phyloP scores from a whole-genome alignment of 768 basidiomycete species.

The Panaeolus cyanescens region DNA sequence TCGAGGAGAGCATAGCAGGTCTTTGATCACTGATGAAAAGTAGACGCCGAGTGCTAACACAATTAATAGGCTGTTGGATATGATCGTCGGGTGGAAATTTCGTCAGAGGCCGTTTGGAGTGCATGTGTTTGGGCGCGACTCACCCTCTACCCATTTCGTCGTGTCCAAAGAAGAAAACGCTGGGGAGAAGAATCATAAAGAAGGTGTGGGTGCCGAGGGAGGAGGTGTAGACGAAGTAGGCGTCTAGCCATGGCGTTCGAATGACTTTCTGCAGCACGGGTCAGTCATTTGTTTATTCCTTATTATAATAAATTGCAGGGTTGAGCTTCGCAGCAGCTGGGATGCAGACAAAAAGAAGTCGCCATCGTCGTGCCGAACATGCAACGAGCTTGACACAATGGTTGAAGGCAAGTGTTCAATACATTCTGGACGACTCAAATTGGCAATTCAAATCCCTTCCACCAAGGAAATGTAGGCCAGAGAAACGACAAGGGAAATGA shows the following conservation, averaged over 20 bases:
- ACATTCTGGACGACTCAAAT: too few relatives aligned
- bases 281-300: slow-evolving; percentile 2
- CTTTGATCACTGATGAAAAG: slow-evolving; percentile 84
- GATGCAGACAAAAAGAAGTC: too few relatives aligned
- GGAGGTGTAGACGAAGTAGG: slow-evolving; percentile 83
- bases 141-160: slow-evolving; percentile 73
- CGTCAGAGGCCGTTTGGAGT: background rate
- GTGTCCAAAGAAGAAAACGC: slow-evolving; percentile 88
- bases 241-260: slow-evolving; percentile 69
- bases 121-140: slow-evolving; percentile 21
- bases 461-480: background rate
- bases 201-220: slow-evolving; percentile 86
- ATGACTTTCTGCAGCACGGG: slow-evolving; percentile 43
- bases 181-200: slow-evolving; percentile 89
- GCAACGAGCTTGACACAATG: too few relatives aligned
- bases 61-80: slow-evolving; percentile 53
- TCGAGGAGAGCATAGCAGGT: slow-evolving; percentile 86
- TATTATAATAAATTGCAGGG: too few relatives aligned
- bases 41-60: slow-evolving; percentile 84
- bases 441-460: too few relatives aligned
- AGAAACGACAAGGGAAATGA: background rate
- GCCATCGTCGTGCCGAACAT: too few relatives aligned
- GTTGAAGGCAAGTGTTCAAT: too few relatives aligned
- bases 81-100: background rate
- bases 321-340: too few relatives aligned